Conservation (phyloP, 2,329 filamentous ascomycete genomes). For the Xylariaceae sp. region DNA sequence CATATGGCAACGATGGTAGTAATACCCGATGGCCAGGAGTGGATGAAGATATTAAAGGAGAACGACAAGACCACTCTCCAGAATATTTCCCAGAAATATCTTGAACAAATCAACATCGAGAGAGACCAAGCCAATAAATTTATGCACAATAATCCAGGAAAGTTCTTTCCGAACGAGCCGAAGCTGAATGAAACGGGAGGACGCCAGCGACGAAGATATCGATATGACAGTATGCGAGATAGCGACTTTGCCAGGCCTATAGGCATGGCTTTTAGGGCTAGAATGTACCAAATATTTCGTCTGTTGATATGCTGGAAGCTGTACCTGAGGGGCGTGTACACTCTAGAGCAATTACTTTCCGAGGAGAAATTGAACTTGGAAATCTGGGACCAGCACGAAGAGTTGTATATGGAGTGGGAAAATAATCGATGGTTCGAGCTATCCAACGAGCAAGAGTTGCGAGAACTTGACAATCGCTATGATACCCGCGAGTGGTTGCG, state of each 20-base stretch:
- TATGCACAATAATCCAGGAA: background rate
- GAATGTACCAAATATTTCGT: constrained; percentile 8
- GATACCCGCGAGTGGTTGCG: background rate
- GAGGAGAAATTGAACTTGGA: constrained; percentile 11
- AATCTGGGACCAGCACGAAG: constrained; percentile 27
- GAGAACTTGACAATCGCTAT: constrained; percentile 16
- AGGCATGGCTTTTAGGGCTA: constrained; percentile 13
- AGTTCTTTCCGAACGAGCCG: constrained; percentile 2
- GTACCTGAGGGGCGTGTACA: background rate
- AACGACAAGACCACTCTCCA: background rate
- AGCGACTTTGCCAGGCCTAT: constrained; percentile 13
- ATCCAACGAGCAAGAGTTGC: background rate
- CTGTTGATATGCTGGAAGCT: constrained; percentile 12
- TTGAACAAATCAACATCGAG: background rate
- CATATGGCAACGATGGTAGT: background rate
- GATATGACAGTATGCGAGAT: constrained; percentile 8
- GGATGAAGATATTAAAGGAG: background rate
- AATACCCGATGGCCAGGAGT: background rate
- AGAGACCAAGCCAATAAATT: background rate
- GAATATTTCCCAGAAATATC: background rate
- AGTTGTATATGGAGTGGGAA: constrained; percentile 31
- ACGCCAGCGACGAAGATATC: background rate
- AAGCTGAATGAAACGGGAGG: constrained; percentile 13
- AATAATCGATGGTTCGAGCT: constrained; percentile 16
- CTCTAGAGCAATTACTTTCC: constrained; percentile 6